phyloP scores from a whole-genome alignment of 352 stramenopile species.

The Phytophthora citrophthora region DNA sequence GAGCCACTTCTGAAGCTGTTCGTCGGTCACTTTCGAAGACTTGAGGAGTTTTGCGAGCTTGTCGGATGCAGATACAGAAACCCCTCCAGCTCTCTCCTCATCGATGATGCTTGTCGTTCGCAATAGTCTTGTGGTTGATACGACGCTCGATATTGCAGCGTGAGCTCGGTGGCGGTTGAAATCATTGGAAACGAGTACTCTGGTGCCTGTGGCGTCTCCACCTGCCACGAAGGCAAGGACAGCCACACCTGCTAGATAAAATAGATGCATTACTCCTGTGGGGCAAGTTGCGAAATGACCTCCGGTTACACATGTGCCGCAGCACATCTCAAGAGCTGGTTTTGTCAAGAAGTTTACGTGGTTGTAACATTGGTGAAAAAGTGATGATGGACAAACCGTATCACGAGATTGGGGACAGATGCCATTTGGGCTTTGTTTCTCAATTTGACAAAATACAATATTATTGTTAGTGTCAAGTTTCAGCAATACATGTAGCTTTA shows the following conservation, averaged over 20 bases:
- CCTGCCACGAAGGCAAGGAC: background rate
- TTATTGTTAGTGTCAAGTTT: too few relatives aligned
- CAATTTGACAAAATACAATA: too few relatives aligned
- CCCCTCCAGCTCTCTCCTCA: background rate
- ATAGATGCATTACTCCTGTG: background rate
- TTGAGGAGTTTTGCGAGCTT: background rate
- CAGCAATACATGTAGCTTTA: too few relatives aligned
- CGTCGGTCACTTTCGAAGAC: background rate
- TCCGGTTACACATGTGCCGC: too few relatives aligned
- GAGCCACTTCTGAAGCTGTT: slow-evolving; percentile 3
- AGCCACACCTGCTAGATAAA: background rate
- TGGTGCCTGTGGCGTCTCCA: background rate
- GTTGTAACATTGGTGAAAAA: too few relatives aligned
- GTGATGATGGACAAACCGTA: too few relatives aligned
- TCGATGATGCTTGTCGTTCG: background rate
- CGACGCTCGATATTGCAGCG: background rate
- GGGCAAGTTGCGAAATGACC: background rate
- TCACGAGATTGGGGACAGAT: too few relatives aligned
- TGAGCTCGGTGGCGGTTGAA: background rate
- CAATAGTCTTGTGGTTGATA: background rate
- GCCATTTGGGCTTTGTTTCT: too few relatives aligned
- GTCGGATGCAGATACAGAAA: background rate
- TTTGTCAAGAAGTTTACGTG: too few relatives aligned
- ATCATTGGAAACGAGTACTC: background rate
- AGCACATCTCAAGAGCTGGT: too few relatives aligned